These are phyloP conservation scores for Daucus carota DNA, from an alignment of 129 eudicot species.

Conservation along the genomic window DNA sequence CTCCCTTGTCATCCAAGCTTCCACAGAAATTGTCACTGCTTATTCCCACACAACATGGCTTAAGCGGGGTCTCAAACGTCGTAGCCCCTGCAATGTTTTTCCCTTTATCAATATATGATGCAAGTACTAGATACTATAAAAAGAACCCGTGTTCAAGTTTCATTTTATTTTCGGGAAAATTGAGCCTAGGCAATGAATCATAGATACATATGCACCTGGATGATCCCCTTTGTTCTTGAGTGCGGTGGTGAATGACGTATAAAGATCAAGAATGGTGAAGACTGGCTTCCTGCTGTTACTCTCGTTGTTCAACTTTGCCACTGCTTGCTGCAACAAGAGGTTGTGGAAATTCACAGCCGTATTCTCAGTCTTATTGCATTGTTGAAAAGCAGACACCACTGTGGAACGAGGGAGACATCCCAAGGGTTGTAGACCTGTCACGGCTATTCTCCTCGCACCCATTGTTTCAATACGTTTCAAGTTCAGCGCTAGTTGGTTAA, in stretches of 20 bases:
- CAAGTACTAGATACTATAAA: not conserved
- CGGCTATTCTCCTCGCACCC: slow-evolving; percentile 49
- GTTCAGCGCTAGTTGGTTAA: slow-evolving; percentile 48
- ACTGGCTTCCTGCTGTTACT: slow-evolving; percentile 22
- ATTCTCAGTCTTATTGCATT: slow-evolving; percentile 54
- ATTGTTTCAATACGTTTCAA: slow-evolving; percentile 36
- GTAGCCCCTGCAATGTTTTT: slow-evolving; percentile 27
- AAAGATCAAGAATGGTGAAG: slow-evolving; percentile 51
- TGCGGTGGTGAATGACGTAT: slow-evolving; percentile 40
- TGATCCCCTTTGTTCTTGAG: slow-evolving; percentile 38
- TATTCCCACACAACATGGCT: slow-evolving; percentile 61
- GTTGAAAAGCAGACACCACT: slow-evolving; percentile 31
- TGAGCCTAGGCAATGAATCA: not conserved
- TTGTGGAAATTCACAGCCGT: slow-evolving; percentile 45
- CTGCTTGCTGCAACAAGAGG: slow-evolving; percentile 44
- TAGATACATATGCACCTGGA: slow-evolving; percentile 33
- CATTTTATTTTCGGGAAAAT: not conserved
- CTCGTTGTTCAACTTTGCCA: slow-evolving; percentile 46
- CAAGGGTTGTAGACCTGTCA: slow-evolving; percentile 52
- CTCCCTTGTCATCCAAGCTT: slow-evolving; percentile 45
- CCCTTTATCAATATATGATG: not conserved
- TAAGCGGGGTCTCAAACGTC: slow-evolving; percentile 65
- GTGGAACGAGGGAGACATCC: slow-evolving; percentile 77
- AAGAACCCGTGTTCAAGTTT: not conserved
- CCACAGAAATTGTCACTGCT: slow-evolving; percentile 36